Percentiles rank a stretch among this genome's conserved stretches.
Conservation (phyloP, 108 stramenopile species). For the Asterionellopsis glacialis region DNA sequence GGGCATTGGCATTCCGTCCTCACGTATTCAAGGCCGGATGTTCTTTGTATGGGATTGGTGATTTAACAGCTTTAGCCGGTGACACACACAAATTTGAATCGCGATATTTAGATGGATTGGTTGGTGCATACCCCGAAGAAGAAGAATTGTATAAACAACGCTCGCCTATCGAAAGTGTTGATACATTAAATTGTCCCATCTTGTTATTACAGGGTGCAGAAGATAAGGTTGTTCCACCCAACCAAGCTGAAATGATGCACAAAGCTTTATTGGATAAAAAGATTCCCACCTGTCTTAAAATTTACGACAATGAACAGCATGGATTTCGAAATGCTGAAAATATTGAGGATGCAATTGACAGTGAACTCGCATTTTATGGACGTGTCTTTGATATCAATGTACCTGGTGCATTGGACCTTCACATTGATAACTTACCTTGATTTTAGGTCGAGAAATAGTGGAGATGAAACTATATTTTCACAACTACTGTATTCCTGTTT, state of each 20-base stretch:
- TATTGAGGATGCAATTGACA: conserved; percentile 65
- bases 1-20: conserved; percentile 58
- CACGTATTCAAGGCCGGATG: conserved; percentile 73
- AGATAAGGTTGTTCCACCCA: conserved; percentile 84
- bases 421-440: too few relatives aligned
- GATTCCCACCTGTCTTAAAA: conserved; percentile 56
- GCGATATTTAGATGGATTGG: conserved; percentile 71
- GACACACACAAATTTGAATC: conserved; percentile 87
- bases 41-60: conserved; percentile 71
- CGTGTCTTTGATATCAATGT: conserved; percentile 35
- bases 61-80: conserved; percentile 62
- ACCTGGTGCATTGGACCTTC: too few relatives aligned
- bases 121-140: conserved; percentile 66
- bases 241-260: conserved; percentile 80
- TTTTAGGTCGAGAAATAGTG: too few relatives aligned
- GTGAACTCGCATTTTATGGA: conserved; percentile 69
- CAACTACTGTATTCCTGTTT: too few relatives aligned
- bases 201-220: conserved; percentile 74
- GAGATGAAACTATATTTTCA: too few relatives aligned
- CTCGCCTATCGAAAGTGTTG: conserved; percentile 62
- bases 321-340: conserved; percentile 85
- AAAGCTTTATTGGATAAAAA: conserved; percentile 56
- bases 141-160: conserved; percentile 59
- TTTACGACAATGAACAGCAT: conserved; percentile 84
- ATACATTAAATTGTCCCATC: conserved; percentile 69